Percentiles rank a stretch among this genome's conserved stretches.
phyloP scores from a whole-genome alignment of 306 rosid genomes.

The Cucurbita moschata region DNA sequence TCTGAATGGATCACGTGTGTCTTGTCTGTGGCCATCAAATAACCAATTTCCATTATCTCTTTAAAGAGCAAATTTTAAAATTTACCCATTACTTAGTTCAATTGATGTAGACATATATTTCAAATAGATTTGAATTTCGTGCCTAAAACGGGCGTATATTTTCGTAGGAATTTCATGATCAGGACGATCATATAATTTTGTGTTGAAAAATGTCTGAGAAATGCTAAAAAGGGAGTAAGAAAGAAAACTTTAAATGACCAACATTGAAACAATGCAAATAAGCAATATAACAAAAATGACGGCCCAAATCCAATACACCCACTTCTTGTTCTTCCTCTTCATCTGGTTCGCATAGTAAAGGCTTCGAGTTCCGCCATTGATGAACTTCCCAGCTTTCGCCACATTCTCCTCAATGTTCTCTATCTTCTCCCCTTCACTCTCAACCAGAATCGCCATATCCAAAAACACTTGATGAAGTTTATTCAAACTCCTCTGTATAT shows the following conservation, averaged over 20 bases:
- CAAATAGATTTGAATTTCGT: too few species aligned
- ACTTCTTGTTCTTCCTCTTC: slow-evolving; percentile 37
- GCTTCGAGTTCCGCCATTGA: slow-evolving; percentile 61
- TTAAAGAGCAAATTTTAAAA: too few species aligned
- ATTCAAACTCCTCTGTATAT: slow-evolving; percentile 71
- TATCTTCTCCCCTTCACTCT: slow-evolving; percentile 61
- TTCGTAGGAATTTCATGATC: too few species aligned
- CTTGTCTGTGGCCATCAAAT: neutral
- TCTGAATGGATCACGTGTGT: neutral
- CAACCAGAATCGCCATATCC: slow-evolving; percentile 88
- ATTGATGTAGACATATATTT: too few species aligned
- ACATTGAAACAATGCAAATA: slow-evolving; percentile 40
- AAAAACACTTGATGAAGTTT: slow-evolving; percentile 90
- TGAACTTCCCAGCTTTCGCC: slow-evolving; percentile 35
- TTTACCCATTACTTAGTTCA: too few species aligned
- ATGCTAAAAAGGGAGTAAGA: neutral
- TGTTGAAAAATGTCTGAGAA: too few species aligned
- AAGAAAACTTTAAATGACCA: slow-evolving; percentile 21
- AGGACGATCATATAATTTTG: too few species aligned
- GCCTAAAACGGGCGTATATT: too few species aligned
- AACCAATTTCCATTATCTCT: neutral
- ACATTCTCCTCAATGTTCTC: slow-evolving; percentile 83
- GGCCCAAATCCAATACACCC: slow-evolving; percentile 44
- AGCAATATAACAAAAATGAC: slow-evolving; percentile 35
- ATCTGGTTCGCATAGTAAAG: slow-evolving; percentile 48